These are phyloP conservation scores for Aristolochia contorta DNA, from an alignment of 164 flowering plant species.

Conservation along the genomic window DNA sequence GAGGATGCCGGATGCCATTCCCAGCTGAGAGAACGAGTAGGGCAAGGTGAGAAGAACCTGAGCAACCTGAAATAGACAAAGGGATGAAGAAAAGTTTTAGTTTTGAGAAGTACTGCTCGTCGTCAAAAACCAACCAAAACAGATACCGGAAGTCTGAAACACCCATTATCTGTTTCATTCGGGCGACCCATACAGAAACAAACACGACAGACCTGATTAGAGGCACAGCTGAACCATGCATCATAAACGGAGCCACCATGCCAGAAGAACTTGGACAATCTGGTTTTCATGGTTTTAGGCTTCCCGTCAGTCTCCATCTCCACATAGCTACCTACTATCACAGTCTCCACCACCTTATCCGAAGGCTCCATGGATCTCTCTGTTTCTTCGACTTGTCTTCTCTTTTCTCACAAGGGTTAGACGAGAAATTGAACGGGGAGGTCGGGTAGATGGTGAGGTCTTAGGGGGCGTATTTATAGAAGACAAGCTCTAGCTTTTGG, in stretches of 20 bases:
- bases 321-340: constrained; percentile 75
- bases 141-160: neutral
- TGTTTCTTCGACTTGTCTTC: neutral
- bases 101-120: neutral
- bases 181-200: neutral
- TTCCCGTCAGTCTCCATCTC: constrained; percentile 86
- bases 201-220: constrained; percentile 62
- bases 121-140: no score
- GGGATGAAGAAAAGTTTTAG: neutral
- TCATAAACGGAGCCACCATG: constrained; percentile 97
- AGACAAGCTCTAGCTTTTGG: constrained; percentile 18
- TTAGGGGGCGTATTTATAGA: constrained; percentile 25
- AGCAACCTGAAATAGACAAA: constrained; percentile 9
- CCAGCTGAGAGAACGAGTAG: constrained; percentile 14
- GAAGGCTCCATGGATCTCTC: constrained; percentile 27
- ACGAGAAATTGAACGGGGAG: no score
- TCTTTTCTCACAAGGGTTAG: neutral
- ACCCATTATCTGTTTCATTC: neutral
- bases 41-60: constrained; percentile 14
- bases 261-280: constrained; percentile 69
- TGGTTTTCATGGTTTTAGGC: constrained; percentile 39
- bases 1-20: constrained; percentile 12
- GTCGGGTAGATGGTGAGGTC: neutral
- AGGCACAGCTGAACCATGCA: constrained; percentile 99
- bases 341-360: constrained; percentile 74